A percentile compares a stretch with the other conserved stretches of the same genome.
Evolutionary conservation across 176 grass and related monocot species (phyloP).

Genomic region (Zea luxurians): DNA sequence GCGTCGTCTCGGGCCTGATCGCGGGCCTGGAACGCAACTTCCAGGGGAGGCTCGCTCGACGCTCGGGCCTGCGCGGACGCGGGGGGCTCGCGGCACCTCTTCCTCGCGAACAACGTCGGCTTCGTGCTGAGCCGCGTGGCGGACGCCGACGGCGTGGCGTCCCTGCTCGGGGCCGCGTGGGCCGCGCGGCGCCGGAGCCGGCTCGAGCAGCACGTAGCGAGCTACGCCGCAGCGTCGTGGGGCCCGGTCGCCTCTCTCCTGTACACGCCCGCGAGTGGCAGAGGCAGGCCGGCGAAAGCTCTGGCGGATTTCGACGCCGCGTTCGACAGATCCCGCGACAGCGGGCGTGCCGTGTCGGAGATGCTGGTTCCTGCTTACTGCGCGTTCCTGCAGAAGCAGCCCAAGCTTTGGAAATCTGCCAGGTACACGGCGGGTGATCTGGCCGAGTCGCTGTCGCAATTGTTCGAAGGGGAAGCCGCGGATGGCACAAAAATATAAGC

Average conservation of each 20-base stretch:
- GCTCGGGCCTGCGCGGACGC: not conserved
- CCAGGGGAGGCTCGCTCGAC: not conserved
- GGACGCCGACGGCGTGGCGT: not conserved
- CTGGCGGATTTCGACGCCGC: constrained; percentile 9
- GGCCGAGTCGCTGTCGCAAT: not conserved
- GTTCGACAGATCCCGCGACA: constrained; percentile 5
- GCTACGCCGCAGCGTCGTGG: constrained; percentile 21
- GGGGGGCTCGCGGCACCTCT: constrained; percentile 10
- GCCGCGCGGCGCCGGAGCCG: not conserved
- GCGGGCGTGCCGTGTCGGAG: not conserved
- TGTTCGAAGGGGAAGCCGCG: constrained; percentile 20
- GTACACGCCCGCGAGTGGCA: not conserved
- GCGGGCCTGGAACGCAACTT: not conserved
- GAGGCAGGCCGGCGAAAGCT: constrained; percentile 14
- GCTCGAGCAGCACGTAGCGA: constrained; percentile 16
- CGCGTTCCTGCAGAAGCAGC: constrained; percentile 19
- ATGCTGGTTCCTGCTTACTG: constrained; percentile 31
- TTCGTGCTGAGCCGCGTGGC: constrained; percentile 14
- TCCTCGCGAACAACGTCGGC: constrained; percentile 31
- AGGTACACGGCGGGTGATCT: not conserved
- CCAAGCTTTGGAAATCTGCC: not conserved
- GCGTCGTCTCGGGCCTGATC: constrained; percentile 8
- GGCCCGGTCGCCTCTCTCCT: constrained; percentile 22
- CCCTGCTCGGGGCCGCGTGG: constrained; percentile 27
- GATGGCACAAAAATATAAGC: not conserved